A percentile compares a stretch with the other conserved stretches of the same genome.
Conservation (phyloP, 139 green algal genomes). For the Chlamydomonas incerta region DNA sequence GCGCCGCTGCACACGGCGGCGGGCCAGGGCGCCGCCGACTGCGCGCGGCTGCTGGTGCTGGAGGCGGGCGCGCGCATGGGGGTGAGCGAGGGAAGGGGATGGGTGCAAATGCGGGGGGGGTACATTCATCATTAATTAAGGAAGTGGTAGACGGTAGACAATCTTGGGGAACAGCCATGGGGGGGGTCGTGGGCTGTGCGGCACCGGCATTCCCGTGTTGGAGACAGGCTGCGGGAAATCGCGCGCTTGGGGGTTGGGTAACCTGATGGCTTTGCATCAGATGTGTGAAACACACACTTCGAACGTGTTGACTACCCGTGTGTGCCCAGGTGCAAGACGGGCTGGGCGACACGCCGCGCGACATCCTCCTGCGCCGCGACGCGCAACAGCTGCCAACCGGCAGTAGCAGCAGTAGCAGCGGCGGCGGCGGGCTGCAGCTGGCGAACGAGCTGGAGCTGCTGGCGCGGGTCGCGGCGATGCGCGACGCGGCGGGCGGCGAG, state of each 20-base stretch:
- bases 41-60: slow-evolving; percentile 47
- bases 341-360: slow-evolving; percentile 48
- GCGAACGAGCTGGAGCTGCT: slow-evolving; percentile 29
- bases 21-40: slow-evolving; percentile 42
- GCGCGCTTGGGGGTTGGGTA: too few species aligned
- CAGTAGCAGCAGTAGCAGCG: not conserved
- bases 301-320: too few species aligned
- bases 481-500: slow-evolving; percentile 3
- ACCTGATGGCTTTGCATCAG: too few species aligned
- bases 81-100: not conserved
- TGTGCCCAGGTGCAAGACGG: slow-evolving; percentile 50
- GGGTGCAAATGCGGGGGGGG: not conserved
- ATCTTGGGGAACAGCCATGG: too few species aligned
- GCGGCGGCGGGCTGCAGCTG: not conserved
- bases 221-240: too few species aligned
- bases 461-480: slow-evolving; percentile 10
- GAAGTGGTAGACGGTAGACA: too few species aligned
- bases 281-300: too few species aligned
- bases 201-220: too few species aligned
- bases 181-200: too few species aligned
- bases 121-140: too few species aligned
- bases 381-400: not conserved
- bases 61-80: slow-evolving; percentile 27
- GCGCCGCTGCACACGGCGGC: slow-evolving; percentile 68
- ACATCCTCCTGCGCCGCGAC: slow-evolving; percentile 42